These are phyloP conservation scores for Debaryomycetaceae sp. DNA, from an alignment of 1,139 yeast genomes.

Conservation along the genomic window DNA sequence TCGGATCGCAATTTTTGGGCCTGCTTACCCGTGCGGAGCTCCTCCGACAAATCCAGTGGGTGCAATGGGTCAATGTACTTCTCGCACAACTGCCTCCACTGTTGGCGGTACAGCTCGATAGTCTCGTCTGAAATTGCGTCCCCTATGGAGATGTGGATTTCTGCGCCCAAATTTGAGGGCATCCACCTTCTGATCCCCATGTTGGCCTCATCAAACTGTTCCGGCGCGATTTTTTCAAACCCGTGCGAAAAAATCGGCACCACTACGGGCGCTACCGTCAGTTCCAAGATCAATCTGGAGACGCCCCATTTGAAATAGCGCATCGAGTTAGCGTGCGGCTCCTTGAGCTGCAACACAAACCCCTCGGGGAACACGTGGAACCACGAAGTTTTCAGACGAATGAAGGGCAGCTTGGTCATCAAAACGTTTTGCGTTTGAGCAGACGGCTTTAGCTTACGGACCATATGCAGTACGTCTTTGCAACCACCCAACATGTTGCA, in stretches of 20 bases:
- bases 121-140: conserved; percentile 58
- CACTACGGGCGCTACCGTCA: conserved; percentile 78
- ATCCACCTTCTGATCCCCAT: conserved; percentile 50
- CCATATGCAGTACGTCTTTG: conserved; percentile 3
- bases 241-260: conserved; percentile 90
- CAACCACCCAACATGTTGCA: conserved; percentile 12
- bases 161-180: conserved; percentile 65
- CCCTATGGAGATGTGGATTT: conserved; percentile 69
- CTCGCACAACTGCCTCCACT: conserved; percentile 64
- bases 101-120: conserved; percentile 56
- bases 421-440: conserved; percentile 29
- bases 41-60: conserved; percentile 58
- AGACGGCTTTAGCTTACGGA: conserved; percentile 20
- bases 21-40: conserved; percentile 56
- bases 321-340: conserved; percentile 80
- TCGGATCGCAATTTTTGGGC: conserved; percentile 64
- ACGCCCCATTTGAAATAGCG: conserved; percentile 97
- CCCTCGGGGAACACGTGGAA: conserved; percentile 96
- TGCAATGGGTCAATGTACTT: conserved; percentile 46
- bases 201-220: conserved; percentile 46
- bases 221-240: conserved; percentile 84
- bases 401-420: conserved; percentile 43
- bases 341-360: conserved; percentile 78
- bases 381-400: conserved; percentile 73
- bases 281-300: conserved; percentile 74